Evolutionary conservation across 192 early-diverging fungal species (phyloP).

Genomic region (Gaertneriomyces sp.): DNA sequence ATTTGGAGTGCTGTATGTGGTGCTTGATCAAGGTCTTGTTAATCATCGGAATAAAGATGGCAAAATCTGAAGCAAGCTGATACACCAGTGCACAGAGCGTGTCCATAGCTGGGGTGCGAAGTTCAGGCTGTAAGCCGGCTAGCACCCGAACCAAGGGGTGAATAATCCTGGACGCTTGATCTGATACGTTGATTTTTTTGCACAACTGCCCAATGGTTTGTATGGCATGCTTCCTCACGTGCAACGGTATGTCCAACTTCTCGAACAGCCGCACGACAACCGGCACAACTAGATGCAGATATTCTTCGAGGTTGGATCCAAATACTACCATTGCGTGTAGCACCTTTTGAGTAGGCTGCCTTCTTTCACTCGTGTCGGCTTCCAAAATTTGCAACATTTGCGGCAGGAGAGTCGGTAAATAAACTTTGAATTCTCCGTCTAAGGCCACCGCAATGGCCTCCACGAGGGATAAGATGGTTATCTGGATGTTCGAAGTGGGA

Average conservation of each 20-base stretch:
- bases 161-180: constrained; percentile 84
- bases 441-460: constrained; percentile 82
- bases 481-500: constrained; percentile 64
- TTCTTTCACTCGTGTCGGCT: constrained; percentile 64
- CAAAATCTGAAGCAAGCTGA: constrained; percentile 81
- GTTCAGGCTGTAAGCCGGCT: constrained; percentile 42
- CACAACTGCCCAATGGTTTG: constrained; percentile 70
- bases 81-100: constrained; percentile 74
- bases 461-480: constrained; percentile 78
- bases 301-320: constrained; percentile 86
- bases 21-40: constrained; percentile 62
- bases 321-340: constrained; percentile 77
- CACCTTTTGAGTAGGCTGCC: constrained; percentile 60
- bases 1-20: constrained; percentile 65
- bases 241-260: constrained; percentile 55
- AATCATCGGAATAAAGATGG: constrained; percentile 83
- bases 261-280: constrained; percentile 79
- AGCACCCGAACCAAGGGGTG: constrained; percentile 79
- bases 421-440: constrained; percentile 83
- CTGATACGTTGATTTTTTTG: constrained; percentile 72
- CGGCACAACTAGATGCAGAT: constrained; percentile 86
- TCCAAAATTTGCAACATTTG: constrained; percentile 85
- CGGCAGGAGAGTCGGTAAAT: constrained; percentile 75
- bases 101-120: constrained; percentile 72
- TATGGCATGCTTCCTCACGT: constrained; percentile 64